Evolutionary conservation across 2,329 filamentous ascomycete species (phyloP).

Genomic region (Colletotrichum acutatum): DNA sequence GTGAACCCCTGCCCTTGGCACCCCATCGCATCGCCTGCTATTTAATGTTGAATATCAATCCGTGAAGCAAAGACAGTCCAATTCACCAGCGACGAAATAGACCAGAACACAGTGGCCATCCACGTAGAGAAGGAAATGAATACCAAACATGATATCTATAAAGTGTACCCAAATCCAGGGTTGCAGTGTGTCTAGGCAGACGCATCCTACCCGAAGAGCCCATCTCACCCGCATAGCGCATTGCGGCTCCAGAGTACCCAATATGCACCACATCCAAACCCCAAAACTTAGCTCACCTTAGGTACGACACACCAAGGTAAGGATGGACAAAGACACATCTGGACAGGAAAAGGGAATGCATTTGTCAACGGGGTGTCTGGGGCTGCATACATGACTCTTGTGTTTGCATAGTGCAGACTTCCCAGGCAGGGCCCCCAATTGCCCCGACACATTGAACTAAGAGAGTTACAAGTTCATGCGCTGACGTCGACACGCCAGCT

Average conservation of each 20-base stretch:
- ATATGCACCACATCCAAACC: neutral
- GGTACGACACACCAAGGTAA: neutral
- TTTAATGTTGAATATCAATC: neutral
- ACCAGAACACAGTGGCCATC: neutral
- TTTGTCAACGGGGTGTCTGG: constrained; percentile 6
- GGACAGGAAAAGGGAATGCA: neutral
- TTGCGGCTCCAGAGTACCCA: neutral
- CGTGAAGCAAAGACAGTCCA: neutral
- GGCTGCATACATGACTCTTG: constrained; percentile 33
- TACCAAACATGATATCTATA: neutral
- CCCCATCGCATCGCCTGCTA: neutral
- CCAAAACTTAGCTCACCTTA: neutral
- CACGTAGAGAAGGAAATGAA: neutral
- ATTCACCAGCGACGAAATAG: neutral
- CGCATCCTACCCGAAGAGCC: constrained; percentile 11
- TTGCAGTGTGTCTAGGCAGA: constrained; percentile 7
- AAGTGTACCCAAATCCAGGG: neutral
- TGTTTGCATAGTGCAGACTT: constrained; percentile 26
- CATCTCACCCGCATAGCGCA: constrained; percentile 11
- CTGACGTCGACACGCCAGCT: constrained; percentile 60
- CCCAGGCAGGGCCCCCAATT: constrained; percentile 32
- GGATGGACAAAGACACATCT: neutral
- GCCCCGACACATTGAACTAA: constrained; percentile 31
- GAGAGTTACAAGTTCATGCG: constrained; percentile 50
- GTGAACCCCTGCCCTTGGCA: constrained; percentile 29